Conservation (phyloP, 2,329 filamentous ascomycete species). For the Paramyrothecium sp. region DNA sequence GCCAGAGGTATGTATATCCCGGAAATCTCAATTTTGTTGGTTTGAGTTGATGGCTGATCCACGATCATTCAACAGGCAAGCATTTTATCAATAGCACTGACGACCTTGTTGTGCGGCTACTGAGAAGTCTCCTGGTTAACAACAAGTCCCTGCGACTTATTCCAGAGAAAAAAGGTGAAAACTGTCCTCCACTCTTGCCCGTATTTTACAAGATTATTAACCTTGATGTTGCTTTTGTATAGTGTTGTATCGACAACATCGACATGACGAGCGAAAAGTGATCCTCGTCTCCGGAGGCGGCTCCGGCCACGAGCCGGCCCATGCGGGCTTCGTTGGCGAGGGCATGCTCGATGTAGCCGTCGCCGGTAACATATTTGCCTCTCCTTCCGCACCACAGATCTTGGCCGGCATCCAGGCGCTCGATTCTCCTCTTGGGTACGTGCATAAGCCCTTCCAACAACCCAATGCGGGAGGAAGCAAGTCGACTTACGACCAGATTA, state of each 20-base stretch:
- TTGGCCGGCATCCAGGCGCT: constrained; percentile 16
- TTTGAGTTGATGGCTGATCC: not conserved
- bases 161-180: too few species aligned
- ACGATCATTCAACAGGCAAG: not conserved
- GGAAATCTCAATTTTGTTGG: too few species aligned
- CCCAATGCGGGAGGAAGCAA: constrained; percentile 1
- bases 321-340: constrained; percentile 20
- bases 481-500: not conserved
- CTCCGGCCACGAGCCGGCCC: constrained; percentile 20
- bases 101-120: not conserved
- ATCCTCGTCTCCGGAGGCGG: constrained; percentile 18
- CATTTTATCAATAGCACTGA: not conserved
- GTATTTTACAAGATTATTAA: too few species aligned
- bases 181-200: too few species aligned
- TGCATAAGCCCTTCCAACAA: accelerated
- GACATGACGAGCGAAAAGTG: constrained; percentile 13
- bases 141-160: too few species aligned
- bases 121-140: not conserved
- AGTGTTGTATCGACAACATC: constrained; percentile 18
- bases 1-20: too few species aligned
- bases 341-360: constrained; percentile 18
- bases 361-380: constrained; percentile 21
- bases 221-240: not conserved
- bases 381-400: constrained; percentile 20
- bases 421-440: constrained; percentile 16